These are phyloP conservation scores for Phytophthora tubulina DNA, from an alignment of 352 stramenopile species.

Conservation along the genomic window DNA sequence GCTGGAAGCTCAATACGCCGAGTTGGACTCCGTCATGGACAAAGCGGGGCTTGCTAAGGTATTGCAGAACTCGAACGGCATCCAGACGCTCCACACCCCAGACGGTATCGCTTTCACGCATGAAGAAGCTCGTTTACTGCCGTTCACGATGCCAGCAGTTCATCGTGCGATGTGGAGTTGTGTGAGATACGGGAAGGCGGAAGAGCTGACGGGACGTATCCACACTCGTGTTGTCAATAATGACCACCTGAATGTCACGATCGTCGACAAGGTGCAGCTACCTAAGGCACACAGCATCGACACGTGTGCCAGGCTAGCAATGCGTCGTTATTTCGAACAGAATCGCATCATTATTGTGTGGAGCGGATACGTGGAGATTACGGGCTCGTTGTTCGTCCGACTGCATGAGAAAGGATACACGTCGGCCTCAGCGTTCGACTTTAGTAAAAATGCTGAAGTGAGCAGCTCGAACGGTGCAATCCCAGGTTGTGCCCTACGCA, in stretches of 20 bases:
- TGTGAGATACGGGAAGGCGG: constrained; percentile 24
- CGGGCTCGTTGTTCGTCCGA: constrained; percentile 43
- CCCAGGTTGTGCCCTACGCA: constrained; percentile 30
- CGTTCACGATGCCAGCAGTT: constrained; percentile 38
- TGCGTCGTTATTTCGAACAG: constrained; percentile 38
- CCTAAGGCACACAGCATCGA: constrained; percentile 27
- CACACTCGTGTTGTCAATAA: constrained; percentile 29
- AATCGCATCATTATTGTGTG: constrained; percentile 42
- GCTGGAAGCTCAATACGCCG: constrained; percentile 32
- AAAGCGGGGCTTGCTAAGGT: constrained; percentile 4
- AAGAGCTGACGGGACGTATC: constrained; percentile 28
- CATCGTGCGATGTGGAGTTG: constrained; percentile 40
- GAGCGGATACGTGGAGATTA: constrained; percentile 46
- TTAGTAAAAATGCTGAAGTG: constrained; percentile 14
- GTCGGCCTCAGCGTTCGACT: constrained; percentile 21
- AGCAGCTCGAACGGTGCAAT: background rate
- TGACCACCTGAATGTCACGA: constrained; percentile 42
- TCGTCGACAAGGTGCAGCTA: constrained; percentile 38
- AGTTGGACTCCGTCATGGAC: constrained; percentile 29
- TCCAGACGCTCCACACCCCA: constrained; percentile 19
- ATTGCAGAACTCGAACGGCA: constrained; percentile 20
- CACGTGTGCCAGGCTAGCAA: constrained; percentile 29
- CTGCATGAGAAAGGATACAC: constrained; percentile 50
- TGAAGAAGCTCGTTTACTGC: constrained; percentile 37
- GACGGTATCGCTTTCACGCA: constrained; percentile 25